Evolutionary conservation across 768 basidiomycete species (phyloP), one percentile per base, ranked within the genome.

Genomic region (Stropharia rugosoannulata): DNA sequence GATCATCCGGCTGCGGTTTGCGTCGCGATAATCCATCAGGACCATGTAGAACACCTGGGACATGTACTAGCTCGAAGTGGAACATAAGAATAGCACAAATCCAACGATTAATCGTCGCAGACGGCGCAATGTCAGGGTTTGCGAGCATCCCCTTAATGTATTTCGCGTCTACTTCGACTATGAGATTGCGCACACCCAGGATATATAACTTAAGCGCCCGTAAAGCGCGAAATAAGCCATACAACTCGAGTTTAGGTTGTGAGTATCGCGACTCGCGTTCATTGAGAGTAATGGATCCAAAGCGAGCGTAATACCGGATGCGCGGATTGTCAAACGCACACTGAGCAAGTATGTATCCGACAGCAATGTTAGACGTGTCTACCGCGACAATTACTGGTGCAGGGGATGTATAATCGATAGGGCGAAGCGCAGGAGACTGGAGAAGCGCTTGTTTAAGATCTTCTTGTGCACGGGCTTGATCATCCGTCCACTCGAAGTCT

Each of bases 201-300:
- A 74, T 32, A 25, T 66, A 66, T 0, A 66, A 51, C 27, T 68
- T 65, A 36, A 66, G 57, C 0, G 59, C 43, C n/a, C 49, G 51
- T 11, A 64, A 45, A 0, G 70, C 63, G 0, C 71, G 58, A 43
- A 57, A 73, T 0, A 75, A 44, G 0, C 74, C 71, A 48, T 71
- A 77, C 0, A 76, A 54, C 53, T 76, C 73, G 3, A 70, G 45
- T 51, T 77, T 76, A 0, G 69, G 55, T 42, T 73, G 71, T 0
- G 65, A 69, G 47, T 66, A 72, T 0, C 59, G 51, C 0, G 63
- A 16, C 57, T 73, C 68, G 0, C 62, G 56, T 0, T 68, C 66
- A 29, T 75, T 77, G n/a, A 76, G 65, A 0, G 68, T 62, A 1
- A 78, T 72, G 0, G 74, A 79, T 0, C 73, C 64, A 43, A 75